phyloP scores from a whole-genome alignment of 768 basidiomycete genomes.

The Piloderma croceum region DNA sequence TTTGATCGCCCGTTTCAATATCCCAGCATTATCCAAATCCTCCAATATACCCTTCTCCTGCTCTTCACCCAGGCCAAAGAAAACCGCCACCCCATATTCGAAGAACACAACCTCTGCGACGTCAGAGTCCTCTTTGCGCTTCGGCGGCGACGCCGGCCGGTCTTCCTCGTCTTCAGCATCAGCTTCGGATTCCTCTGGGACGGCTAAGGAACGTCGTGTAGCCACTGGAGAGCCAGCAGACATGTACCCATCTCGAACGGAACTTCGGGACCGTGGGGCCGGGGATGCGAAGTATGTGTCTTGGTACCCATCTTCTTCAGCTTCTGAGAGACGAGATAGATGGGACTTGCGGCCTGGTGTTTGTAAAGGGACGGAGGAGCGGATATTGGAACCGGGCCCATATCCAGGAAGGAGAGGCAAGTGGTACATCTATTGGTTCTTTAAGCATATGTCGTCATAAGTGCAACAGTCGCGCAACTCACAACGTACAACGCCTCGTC shows the following conservation, averaged over 20 bases:
- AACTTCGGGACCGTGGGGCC: slow-evolving; percentile 28
- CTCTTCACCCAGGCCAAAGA: slow-evolving; percentile 77
- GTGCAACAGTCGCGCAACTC: slow-evolving; percentile 27
- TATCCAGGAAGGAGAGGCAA: slow-evolving; percentile 90
- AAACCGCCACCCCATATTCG: slow-evolving; percentile 86
- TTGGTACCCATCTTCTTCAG: slow-evolving; percentile 87
- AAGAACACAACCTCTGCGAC: slow-evolving; percentile 77
- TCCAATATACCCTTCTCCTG: slow-evolving; percentile 83
- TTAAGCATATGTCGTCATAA: slow-evolving; percentile 3
- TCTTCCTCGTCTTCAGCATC: slow-evolving; percentile 12
- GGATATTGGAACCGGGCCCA: slow-evolving; percentile 73
- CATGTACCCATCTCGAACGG: slow-evolving; percentile 59
- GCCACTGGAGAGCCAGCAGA: slow-evolving; percentile 38
- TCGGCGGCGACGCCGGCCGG: not conserved
- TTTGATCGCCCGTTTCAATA: slow-evolving; percentile 52
- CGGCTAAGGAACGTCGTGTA: slow-evolving; percentile 20
- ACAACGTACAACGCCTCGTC: slow-evolving; percentile 94
- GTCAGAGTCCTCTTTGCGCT: slow-evolving; percentile 35
- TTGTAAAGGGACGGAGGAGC: slow-evolving; percentile 69
- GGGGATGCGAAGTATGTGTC: slow-evolving; percentile 66
- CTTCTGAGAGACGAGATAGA: slow-evolving; percentile 69
- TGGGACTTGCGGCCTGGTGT: slow-evolving; percentile 51
- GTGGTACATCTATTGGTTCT: slow-evolving; percentile 71
- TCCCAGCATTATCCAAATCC: slow-evolving; percentile 69
- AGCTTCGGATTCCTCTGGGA: slow-evolving; percentile 7